Evolutionary conservation across 164 flowering plant species (phyloP).

Genomic region (Kalanchoe fedtschenkoi): DNA sequence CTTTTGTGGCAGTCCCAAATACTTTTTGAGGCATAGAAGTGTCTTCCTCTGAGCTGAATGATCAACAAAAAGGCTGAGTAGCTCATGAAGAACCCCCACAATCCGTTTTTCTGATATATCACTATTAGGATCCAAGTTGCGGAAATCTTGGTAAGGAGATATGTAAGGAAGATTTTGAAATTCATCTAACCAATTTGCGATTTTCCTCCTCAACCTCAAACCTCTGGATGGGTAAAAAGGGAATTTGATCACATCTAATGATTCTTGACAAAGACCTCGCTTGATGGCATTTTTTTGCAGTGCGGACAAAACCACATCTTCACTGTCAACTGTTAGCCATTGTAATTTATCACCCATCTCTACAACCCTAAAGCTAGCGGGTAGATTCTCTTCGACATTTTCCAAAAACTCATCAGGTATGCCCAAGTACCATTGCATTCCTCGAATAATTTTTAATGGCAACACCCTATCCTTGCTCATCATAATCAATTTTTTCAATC

Average conservation of each 20-base stretch:
- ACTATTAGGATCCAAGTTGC: slow-evolving; percentile 38
- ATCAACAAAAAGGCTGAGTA: slow-evolving; percentile 72
- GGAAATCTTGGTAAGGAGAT: slow-evolving; percentile 67
- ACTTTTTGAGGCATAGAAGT: slow-evolving; percentile 52
- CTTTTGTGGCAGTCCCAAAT: slow-evolving; percentile 80
- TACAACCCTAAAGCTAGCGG: slow-evolving; percentile 38
- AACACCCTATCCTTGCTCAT: slow-evolving; percentile 54
- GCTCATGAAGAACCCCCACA: slow-evolving; percentile 73
- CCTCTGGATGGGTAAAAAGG: slow-evolving; percentile 68
- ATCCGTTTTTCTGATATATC: slow-evolving; percentile 70
- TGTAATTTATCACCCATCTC: slow-evolving; percentile 59
- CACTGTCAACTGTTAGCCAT: slow-evolving; percentile 40
- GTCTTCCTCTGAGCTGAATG: slow-evolving; percentile 70
- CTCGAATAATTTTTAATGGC: slow-evolving; percentile 58
- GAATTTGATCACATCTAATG: slow-evolving; percentile 32
- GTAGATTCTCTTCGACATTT: slow-evolving; percentile 26
- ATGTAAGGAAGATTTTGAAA: slow-evolving; percentile 71
- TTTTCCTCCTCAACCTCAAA: slow-evolving; percentile 64
- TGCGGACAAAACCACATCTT: slow-evolving; percentile 32
- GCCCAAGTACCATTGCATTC: slow-evolving; percentile 82
- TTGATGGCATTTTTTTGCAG: slow-evolving; percentile 48
- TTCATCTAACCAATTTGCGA: slow-evolving; percentile 53
- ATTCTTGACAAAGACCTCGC: slow-evolving; percentile 22
- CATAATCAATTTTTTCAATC: slow-evolving; percentile 60
- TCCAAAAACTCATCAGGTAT: slow-evolving; percentile 50